Conservation (phyloP, 2,329 filamentous ascomycete species). For the Pseudocercospora fuligena region DNA sequence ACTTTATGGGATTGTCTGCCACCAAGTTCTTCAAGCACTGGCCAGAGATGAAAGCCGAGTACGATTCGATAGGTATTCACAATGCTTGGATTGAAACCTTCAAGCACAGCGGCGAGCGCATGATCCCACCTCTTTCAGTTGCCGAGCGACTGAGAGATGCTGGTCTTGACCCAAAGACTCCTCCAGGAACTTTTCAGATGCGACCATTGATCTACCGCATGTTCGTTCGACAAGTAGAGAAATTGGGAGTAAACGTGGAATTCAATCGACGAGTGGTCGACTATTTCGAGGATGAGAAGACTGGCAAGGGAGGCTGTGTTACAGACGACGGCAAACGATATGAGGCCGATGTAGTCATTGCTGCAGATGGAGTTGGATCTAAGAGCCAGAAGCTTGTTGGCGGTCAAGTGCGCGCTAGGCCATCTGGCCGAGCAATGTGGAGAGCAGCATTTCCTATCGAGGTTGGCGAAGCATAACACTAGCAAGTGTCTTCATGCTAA, state of each 20-base stretch:
- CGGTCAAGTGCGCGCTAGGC: slow-evolving; percentile 36
- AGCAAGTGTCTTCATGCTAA: slow-evolving; percentile 38
- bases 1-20: slow-evolving; percentile 63
- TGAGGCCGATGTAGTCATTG: slow-evolving; percentile 48
- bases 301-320: slow-evolving; percentile 35
- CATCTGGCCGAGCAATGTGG: slow-evolving; percentile 29
- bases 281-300: slow-evolving; percentile 50
- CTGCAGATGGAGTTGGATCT: slow-evolving; percentile 46
- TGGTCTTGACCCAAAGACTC: slow-evolving; percentile 23
- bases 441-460: slow-evolving; percentile 28
- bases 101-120: slow-evolving; percentile 29
- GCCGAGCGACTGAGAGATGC: slow-evolving; percentile 20
- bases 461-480: slow-evolving; percentile 25
- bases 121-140: slow-evolving; percentile 27
- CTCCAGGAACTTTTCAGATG: slow-evolving; percentile 27
- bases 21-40: slow-evolving; percentile 61
- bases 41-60: slow-evolving; percentile 54
- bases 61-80: slow-evolving; percentile 24
- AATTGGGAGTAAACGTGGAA: slow-evolving; percentile 48
- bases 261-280: slow-evolving; percentile 50
- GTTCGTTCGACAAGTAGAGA: slow-evolving; percentile 56
- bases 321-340: slow-evolving; percentile 48
- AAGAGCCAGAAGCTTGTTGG: slow-evolving; percentile 50
- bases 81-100: slow-evolving; percentile 26
- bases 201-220: slow-evolving; percentile 42